Evolutionary conservation across 441 rosid genomes (phyloP).

Genomic region (Isatis lusitanica): DNA sequence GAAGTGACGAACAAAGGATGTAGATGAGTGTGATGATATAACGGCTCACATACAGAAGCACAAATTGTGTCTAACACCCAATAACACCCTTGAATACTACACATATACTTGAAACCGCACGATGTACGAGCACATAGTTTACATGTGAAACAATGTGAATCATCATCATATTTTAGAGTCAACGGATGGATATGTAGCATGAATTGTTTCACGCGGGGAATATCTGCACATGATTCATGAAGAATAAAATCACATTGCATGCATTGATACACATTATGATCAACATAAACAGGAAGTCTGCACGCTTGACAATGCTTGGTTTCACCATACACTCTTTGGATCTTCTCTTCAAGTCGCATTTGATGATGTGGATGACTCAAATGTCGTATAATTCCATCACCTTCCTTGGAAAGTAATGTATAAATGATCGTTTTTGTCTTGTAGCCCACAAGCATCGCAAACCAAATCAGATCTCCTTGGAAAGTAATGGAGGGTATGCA

Average conservation of each 20-base stretch:
- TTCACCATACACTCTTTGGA: neutral
- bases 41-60: conserved; percentile 4
- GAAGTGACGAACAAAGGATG: neutral
- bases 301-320: neutral
- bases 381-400: conserved; percentile 10
- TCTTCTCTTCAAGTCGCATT: neutral
- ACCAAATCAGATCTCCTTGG: neutral
- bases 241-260: neutral
- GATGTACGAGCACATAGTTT: neutral
- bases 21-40: neutral
- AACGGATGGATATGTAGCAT: neutral
- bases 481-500: conserved; percentile 21
- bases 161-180: neutral
- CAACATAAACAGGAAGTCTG: neutral
- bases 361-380: neutral
- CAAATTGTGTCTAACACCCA: neutral
- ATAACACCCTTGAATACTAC: neutral
- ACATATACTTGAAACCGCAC: neutral
- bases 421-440: neutral
- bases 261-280: conserved; percentile 4
- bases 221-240: conserved; percentile 25
- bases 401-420: neutral
- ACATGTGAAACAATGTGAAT: neutral
- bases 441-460: conserved; percentile 4
- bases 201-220: neutral